Base-by-base conservation (phyloP, 805 yeast species). In the Kodamaea leandrae region DNA sequence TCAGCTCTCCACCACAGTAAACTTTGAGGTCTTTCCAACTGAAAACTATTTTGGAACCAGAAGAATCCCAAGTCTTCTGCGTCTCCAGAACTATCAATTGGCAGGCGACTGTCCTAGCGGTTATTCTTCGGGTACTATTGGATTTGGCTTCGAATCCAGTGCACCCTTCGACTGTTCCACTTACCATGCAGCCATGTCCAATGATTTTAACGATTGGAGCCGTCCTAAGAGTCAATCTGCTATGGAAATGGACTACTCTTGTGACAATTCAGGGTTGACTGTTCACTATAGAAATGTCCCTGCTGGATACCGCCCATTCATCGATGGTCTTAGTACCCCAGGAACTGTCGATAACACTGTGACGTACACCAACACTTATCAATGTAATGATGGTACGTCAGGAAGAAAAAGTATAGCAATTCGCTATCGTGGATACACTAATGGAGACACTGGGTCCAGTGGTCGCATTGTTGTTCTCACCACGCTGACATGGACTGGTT, bases 231-330 rank as follows among this genome's bases (percentile, higher is more conserved):
- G n/a, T n/a, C n/a, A n/a, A n/a, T n/a, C 21, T 7, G 28, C 33
- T 9, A 16, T 19, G 3, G 19, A 10, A 10, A 39, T 45, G 16
- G 24, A 17, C 9, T 42, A 29, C 33, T 13, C 40, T 15, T 45
- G 46, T 39, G 13, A 21, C 12, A 7, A 30, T 12, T n/a, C 10
- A 6, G n/a, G 26, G 2, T 21, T 25, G 20, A 9, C 6, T 4
- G 27, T 43, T 18, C 18, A 26, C 16, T 58, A 50, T 42, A 19
- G 24, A 13, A 57, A 52, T 39, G 30, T 60, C 26, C 62, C 64
- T 2, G 59, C 61, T 4, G 65, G 64, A 2, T 55, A 46, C 41
- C 44, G 58, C 17, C 55, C 57, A 6, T 55, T 12, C 29, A 40
- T 40, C 18, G 43, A 36, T 20, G 32, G 42, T 14, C n/a, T n/a